phyloP scores from a whole-genome alignment of 2,329 filamentous ascomycete genomes.

The Epichloe uncinata region DNA sequence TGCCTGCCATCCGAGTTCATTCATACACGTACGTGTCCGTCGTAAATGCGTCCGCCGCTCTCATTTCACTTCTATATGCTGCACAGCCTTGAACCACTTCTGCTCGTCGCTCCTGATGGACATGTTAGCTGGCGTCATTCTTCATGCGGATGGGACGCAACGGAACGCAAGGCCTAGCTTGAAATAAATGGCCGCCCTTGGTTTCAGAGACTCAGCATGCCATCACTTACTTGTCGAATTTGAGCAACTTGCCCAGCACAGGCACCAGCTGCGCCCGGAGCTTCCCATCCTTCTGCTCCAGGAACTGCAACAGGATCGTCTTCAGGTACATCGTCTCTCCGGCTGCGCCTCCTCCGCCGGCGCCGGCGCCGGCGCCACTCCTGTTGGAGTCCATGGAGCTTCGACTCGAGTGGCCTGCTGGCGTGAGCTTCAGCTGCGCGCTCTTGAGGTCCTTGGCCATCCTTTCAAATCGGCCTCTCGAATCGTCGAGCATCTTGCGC shows the following conservation, averaged over 20 bases:
- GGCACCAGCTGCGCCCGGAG: conserved; percentile 64
- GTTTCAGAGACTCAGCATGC: too few species aligned
- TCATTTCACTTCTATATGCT: conserved; percentile 29
- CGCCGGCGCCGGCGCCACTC: conserved; percentile 18
- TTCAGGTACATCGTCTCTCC: conserved; percentile 57
- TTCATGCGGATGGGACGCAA: neutral
- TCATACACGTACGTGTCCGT: too few species aligned
- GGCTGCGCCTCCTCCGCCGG: conserved; percentile 10
- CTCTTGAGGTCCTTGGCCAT: conserved; percentile 52
- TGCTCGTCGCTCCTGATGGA: conserved; percentile 52
- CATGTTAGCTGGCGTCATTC: too few species aligned
- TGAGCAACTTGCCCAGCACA: conserved; percentile 61
- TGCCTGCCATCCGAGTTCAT: too few species aligned
- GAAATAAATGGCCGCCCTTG: too few species aligned
- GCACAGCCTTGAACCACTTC: conserved; percentile 71
- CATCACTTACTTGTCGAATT: conserved; percentile 56
- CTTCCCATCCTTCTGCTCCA: conserved; percentile 69
- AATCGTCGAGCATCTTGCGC: conserved; percentile 64
- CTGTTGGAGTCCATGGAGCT: conserved; percentile 25
- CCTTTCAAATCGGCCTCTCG: conserved; percentile 64
- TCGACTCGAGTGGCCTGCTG: conserved; percentile 29
- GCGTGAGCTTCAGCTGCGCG: conserved; percentile 33
- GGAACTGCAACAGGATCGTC: conserved; percentile 68
- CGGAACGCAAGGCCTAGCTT: too few species aligned
- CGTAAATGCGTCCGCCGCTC: too few species aligned